These are phyloP conservation scores for Termitomyces sp. DNA, from an alignment of 768 basidiomycete genomes.

Conservation along the genomic window DNA sequence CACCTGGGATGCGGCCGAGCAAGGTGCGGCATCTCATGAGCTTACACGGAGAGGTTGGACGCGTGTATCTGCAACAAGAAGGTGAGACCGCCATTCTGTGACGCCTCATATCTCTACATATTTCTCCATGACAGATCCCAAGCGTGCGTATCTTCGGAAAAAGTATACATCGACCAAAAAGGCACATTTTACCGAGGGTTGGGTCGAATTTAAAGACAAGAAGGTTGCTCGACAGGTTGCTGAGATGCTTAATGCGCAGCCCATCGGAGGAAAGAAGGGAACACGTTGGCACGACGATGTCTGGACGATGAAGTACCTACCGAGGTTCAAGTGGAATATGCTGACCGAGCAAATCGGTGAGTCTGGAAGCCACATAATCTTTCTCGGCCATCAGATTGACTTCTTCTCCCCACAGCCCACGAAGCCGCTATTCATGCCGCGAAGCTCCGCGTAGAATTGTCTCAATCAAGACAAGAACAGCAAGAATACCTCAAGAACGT, in stretches of 20 bases:
- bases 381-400: not conserved
- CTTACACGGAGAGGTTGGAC: conserved; percentile 82
- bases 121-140: conserved; percentile 44
- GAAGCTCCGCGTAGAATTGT: conserved; percentile 86
- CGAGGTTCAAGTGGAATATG: conserved; percentile 99
- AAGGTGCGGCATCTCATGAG: conserved; percentile 95
- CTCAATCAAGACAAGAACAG: conserved; percentile 85
- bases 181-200: conserved; percentile 90
- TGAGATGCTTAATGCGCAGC: conserved; percentile 92
- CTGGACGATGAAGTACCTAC: conserved; percentile 99
- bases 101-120: too few relatives aligned
- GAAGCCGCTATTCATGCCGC: conserved; percentile 87
- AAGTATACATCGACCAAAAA: conserved; percentile 84
- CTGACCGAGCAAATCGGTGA: conserved; percentile 95
- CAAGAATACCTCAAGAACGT: conserved; percentile 92
- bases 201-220: conserved; percentile 88
- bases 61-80: conserved; percentile 92
- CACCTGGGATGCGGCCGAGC: conserved; percentile 83
- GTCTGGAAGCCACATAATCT: conserved; percentile 22
- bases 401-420: conserved; percentile 55
- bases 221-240: conserved; percentile 85
- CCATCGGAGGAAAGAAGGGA: conserved; percentile 92
- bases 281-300: conserved; percentile 93
- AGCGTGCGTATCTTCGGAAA: conserved; percentile 70
- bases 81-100: conserved; percentile 39